These are phyloP conservation scores for Magnusiomyces suaveolens DNA, from an alignment of 1,139 yeast genomes.

Conservation along the genomic window DNA sequence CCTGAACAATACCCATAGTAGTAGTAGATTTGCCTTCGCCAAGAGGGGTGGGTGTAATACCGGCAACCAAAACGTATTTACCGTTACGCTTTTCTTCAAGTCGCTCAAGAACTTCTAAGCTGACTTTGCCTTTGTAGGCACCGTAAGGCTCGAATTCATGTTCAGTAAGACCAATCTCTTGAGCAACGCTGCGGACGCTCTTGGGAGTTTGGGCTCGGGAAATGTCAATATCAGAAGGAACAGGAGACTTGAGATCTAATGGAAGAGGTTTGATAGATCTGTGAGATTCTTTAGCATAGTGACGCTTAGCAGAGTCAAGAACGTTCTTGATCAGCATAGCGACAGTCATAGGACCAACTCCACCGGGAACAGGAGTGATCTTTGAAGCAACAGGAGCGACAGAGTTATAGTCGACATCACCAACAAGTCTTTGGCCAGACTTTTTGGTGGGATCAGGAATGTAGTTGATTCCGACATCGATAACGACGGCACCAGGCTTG, in stretches of 20 bases:
- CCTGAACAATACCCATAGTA: constrained; percentile 95
- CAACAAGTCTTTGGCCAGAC: constrained; percentile 79
- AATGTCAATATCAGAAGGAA: constrained; percentile 88
- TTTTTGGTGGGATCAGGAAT: constrained; percentile 66
- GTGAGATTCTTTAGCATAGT: constrained; percentile 23
- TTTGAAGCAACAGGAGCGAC: constrained; percentile 58
- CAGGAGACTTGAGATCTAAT: constrained; percentile 65
- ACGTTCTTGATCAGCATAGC: constrained; percentile 90
- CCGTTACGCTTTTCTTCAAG: constrained; percentile 60
- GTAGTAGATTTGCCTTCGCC: constrained; percentile 99
- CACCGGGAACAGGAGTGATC: constrained; percentile 98
- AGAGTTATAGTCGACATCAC: constrained; percentile 78
- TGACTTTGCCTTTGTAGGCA: constrained; percentile 82
- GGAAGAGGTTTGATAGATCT: constrained; percentile 46
- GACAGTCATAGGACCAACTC: constrained; percentile 99
- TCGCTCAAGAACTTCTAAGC: constrained; percentile 64
- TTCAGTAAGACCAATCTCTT: constrained; percentile 72
- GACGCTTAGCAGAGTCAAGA: constrained; percentile 61
- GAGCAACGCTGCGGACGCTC: constrained; percentile 66
- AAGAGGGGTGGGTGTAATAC: constrained; percentile 95
- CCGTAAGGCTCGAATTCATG: constrained; percentile 87
- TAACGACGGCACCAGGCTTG: constrained; percentile 72
- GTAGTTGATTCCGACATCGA: constrained; percentile 94
- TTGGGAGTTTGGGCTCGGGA: constrained; percentile 86
- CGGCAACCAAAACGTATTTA: constrained; percentile 86